phyloP scores from a whole-genome alignment of 1,284 basidiomycete genomes.

The Tilletia setariae region DNA sequence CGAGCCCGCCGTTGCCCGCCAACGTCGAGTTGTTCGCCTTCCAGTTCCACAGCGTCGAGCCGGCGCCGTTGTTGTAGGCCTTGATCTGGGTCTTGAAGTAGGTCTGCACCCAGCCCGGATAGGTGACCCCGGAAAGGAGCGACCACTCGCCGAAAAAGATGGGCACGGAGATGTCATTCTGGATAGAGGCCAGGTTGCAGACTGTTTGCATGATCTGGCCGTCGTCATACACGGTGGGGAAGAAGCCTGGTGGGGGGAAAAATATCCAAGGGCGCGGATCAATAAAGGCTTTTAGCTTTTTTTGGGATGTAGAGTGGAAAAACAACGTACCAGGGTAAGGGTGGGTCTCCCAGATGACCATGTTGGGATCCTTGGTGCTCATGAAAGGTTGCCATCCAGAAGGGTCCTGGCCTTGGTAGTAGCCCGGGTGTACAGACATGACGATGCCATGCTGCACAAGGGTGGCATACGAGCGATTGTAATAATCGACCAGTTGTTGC shows the following conservation, averaged over 20 bases:
- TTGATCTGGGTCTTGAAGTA: conserved; percentile 40
- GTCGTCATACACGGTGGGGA: conserved; percentile 6
- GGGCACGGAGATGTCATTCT: conserved; percentile 31
- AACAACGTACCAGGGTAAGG: conserved; percentile 51
- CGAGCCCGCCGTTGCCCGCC: conserved; percentile 24
- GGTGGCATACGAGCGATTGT: conserved; percentile 34
- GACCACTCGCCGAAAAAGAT: conserved; percentile 46
- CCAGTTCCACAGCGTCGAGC: conserved; percentile 48
- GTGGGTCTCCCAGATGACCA: conserved; percentile 46
- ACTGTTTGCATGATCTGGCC: conserved; percentile 30
- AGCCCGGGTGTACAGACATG: conserved; percentile 48
- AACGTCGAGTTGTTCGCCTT: conserved; percentile 29
- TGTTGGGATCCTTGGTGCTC: conserved; percentile 40
- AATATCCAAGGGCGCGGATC: conserved; percentile 16
- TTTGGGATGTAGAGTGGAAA: too few species aligned
- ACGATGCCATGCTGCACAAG: conserved; percentile 34
- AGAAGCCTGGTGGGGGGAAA: conserved; percentile 2
- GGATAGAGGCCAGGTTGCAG: conserved; percentile 34
- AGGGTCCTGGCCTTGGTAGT: conserved; percentile 20
- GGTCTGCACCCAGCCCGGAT: conserved; percentile 21
- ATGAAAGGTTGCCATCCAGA: conserved; percentile 34
- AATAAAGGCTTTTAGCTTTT: conserved; percentile 21
- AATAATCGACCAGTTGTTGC: conserved; percentile 23
- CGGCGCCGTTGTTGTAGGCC: conserved; percentile 47
- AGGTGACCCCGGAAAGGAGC: conserved; percentile 31